Base-by-base conservation (phyloP, 2,329 filamentous ascomycete species). In the Annulohypoxylon truncatum region DNA sequence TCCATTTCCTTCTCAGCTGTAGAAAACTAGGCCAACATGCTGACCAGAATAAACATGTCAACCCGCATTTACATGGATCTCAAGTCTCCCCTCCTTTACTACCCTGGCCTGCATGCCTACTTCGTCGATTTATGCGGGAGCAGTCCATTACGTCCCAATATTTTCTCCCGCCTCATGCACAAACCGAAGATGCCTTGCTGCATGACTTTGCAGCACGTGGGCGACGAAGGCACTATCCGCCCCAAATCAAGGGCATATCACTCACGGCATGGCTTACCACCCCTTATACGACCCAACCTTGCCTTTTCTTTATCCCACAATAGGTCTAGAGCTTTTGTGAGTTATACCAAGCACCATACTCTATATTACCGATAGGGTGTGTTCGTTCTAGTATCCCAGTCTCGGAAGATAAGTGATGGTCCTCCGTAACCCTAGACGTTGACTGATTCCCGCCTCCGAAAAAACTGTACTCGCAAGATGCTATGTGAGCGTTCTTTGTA, bases 171-270 rank as follows among this genome's bases (percentile, higher is more conserved):
- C 40, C 28, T 55, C 53, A 40, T 60, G 62, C 67, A 69, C 67
- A 22, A 61, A 59, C 60, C 35, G 33, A 42, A 55, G 60, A n/a
- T 62, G 46, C 51, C 38, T 61, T 42, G 44, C 48, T 67, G 48
- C 57, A 62, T 59, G 38, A 53, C 29, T 20, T 40, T 50, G 42
- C 56, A 54, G 67, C 67, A 67, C 64, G 62, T 69, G 64, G 63
- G 52, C 35, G 40, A 53, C 29, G 13, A 54, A 58, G 33, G 44
- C 64, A 47, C n/a, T 61, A 50, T 66, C 57, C 24, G 29, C 53
- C 38, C 51, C 31, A 40, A 67, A 50, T 55, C 15, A 33, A 55
- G 35, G 44, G 26, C 15, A 38, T 62, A 42, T 67, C 38, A 29
- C 26, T 42, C 31, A 40, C 38, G 29, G 33, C 56, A 60, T 47